Evolutionary conservation across 306 rosid species (phyloP).

Genomic region (Lupinus albus): DNA sequence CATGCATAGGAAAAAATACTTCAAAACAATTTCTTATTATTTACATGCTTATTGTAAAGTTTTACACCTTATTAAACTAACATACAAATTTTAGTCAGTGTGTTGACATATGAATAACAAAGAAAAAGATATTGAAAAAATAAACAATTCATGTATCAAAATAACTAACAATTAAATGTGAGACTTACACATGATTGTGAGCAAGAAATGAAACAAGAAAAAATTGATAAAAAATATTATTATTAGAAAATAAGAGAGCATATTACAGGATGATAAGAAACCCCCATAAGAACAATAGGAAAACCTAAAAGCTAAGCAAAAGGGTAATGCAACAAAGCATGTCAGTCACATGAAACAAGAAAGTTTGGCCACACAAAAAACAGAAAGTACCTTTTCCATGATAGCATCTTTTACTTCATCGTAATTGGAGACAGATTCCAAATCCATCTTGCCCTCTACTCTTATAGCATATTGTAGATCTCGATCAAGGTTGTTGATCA

Average conservation of each 20-base stretch:
- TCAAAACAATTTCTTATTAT: slow-evolving; percentile 33
- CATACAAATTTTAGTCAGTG: neutral
- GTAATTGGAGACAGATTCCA: slow-evolving; percentile 79
- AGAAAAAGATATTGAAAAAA: slow-evolving; percentile 1
- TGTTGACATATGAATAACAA: neutral
- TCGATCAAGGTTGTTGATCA: slow-evolving; percentile 85
- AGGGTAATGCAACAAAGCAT: no score
- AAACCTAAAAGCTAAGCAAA: no score
- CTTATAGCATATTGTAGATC: slow-evolving; percentile 91
- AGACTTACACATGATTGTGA: slow-evolving; percentile 26
- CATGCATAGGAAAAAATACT: slow-evolving; percentile 38
- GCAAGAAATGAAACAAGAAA: slow-evolving; percentile 3
- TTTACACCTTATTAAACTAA: slow-evolving; percentile 26
- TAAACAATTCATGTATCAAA: slow-evolving; percentile 1
- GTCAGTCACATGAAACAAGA: neutral
- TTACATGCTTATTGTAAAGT: slow-evolving; percentile 26
- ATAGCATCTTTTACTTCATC: slow-evolving; percentile 85
- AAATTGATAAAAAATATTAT: no score
- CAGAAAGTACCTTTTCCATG: slow-evolving; percentile 75
- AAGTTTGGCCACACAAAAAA: slow-evolving; percentile 39
- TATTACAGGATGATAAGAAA: no score
- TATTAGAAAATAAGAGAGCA: no score
- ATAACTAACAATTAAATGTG: slow-evolving; percentile 14
- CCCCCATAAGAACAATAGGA: no score
- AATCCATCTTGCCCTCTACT: slow-evolving; percentile 93